These are phyloP conservation scores for Syzygium jambos DNA, from an alignment of 345 rosid species.

Conservation along the genomic window DNA sequence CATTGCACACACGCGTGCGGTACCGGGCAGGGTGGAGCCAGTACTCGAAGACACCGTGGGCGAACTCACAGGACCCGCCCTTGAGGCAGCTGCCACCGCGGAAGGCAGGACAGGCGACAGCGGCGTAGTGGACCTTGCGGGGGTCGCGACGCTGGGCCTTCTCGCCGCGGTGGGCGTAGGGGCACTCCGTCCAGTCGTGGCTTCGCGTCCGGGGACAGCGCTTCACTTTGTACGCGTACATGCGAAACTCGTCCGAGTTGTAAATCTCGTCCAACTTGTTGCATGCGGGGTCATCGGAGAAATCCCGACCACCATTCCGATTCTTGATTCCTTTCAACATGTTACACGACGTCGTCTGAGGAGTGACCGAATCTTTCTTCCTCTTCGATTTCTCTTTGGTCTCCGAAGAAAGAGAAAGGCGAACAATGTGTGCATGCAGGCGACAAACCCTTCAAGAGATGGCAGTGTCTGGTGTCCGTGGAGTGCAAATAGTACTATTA, in stretches of 20 bases:
- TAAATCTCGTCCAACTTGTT: constrained; percentile 22
- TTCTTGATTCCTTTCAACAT: not conserved
- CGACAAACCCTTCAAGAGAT: not conserved
- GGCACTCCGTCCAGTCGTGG: constrained; percentile 96
- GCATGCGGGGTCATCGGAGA: not conserved
- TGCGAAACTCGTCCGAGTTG: constrained; percentile 66
- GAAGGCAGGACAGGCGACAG: constrained; percentile 65
- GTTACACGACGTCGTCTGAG: not conserved
- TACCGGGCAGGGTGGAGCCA: constrained; percentile 11
- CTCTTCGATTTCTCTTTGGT: not conserved
- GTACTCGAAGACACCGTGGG: constrained; percentile 13
- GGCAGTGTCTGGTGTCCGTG: not conserved
- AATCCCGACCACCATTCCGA: not conserved
- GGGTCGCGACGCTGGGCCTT: constrained; percentile 94
- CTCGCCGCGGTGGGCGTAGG: constrained; percentile 84
- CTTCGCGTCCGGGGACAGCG: constrained; percentile 57
- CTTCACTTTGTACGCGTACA: constrained; percentile 79
- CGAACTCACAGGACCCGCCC: constrained; percentile 2
- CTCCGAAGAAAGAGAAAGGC: not conserved
- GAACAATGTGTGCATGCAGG: not conserved
- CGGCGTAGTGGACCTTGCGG: constrained; percentile 48
- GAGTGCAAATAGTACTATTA: not conserved
- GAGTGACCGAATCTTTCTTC: not conserved
- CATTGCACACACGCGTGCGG: constrained; percentile 8
- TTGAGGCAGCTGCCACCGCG: constrained; percentile 34